Evolutionary conservation across 192 early-diverging fungal genomes (phyloP).

Genomic region (Backusella westeae): DNA sequence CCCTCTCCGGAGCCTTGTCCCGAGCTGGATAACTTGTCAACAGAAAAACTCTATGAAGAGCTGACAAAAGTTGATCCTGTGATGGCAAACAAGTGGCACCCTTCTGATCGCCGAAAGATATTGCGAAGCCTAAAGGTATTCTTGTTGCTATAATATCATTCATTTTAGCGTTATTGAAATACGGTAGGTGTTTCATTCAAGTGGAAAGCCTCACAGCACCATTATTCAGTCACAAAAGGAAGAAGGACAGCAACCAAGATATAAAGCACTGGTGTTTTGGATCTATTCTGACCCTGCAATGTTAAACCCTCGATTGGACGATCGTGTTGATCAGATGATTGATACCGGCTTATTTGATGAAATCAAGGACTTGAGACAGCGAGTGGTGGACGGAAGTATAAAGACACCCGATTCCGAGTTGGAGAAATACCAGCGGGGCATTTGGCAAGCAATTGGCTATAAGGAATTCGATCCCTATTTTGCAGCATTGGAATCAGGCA

Average conservation of each 20-base stretch:
- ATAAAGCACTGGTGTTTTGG: slow-evolving; percentile 82
- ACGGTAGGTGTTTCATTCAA: slow-evolving; percentile 60
- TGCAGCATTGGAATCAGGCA: slow-evolving; percentile 32
- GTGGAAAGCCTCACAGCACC: slow-evolving; percentile 73
- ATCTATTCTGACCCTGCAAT: slow-evolving; percentile 67
- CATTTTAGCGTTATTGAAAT: neutral
- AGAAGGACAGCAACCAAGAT: slow-evolving; percentile 35
- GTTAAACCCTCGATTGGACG: slow-evolving; percentile 78
- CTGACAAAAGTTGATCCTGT: slow-evolving; percentile 73
- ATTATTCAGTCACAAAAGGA: slow-evolving; percentile 68
- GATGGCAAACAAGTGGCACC: slow-evolving; percentile 91
- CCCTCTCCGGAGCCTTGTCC: slow-evolving; percentile 14
- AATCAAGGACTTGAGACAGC: slow-evolving; percentile 50
- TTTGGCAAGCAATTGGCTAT: slow-evolving; percentile 85
- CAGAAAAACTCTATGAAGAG: slow-evolving; percentile 61
- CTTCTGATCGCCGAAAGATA: slow-evolving; percentile 85
- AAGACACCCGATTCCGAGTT: slow-evolving; percentile 40
- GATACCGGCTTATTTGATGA: slow-evolving; percentile 59
- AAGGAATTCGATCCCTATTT: slow-evolving; percentile 86
- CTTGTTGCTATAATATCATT: neutral
- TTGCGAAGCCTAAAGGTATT: slow-evolving; percentile 79
- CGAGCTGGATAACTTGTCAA: slow-evolving; percentile 36
- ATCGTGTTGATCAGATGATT: slow-evolving; percentile 88
- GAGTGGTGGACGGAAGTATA: slow-evolving; percentile 48
- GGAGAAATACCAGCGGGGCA: slow-evolving; percentile 59